These are phyloP conservation scores for Styphnolobium japonicum DNA, from an alignment of 306 rosid genomes.

Conservation along the genomic window DNA sequence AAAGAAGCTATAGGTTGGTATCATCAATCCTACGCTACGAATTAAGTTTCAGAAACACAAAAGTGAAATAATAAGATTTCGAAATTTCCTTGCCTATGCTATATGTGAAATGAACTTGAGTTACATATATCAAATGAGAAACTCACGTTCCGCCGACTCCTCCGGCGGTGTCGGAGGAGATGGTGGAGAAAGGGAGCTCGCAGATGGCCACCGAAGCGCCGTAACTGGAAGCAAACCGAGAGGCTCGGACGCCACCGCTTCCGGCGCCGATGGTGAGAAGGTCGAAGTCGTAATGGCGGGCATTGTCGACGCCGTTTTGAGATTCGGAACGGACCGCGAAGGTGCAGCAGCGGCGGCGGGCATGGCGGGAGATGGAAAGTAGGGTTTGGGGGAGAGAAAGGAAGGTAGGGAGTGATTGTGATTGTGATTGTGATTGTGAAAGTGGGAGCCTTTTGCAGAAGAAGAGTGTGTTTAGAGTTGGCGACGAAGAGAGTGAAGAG, in stretches of 20 bases:
- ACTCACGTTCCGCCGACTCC: constrained; percentile 98
- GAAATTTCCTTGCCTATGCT: neutral
- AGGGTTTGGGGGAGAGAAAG: constrained; percentile 21
- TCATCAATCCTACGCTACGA: neutral
- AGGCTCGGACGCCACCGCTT: constrained; percentile 92
- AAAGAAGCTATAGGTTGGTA: neutral
- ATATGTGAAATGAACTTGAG: no score
- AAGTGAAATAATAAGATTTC: no score
- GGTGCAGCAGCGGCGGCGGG: constrained; percentile 25
- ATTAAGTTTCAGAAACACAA: neutral
- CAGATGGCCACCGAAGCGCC: constrained; percentile 87
- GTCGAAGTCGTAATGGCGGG: constrained; percentile 70
- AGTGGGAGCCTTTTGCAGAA: constrained; percentile 17
- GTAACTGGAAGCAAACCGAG: constrained; percentile 70
- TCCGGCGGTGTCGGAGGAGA: constrained; percentile 81
- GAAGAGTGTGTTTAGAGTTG: constrained; percentile 26
- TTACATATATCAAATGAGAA: neutral
- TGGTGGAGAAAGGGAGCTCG: constrained; percentile 91
- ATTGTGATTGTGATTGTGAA: no score
- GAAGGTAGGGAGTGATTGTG: neutral
- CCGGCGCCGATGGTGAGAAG: constrained; percentile 95
- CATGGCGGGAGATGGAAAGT: neutral
- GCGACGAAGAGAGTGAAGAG: constrained; percentile 19
- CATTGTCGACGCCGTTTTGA: constrained; percentile 46
- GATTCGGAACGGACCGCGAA: constrained; percentile 46